phyloP scores from a whole-genome alignment of 805 yeast genomes.

The Wickerhamomyces chaumierensis region DNA sequence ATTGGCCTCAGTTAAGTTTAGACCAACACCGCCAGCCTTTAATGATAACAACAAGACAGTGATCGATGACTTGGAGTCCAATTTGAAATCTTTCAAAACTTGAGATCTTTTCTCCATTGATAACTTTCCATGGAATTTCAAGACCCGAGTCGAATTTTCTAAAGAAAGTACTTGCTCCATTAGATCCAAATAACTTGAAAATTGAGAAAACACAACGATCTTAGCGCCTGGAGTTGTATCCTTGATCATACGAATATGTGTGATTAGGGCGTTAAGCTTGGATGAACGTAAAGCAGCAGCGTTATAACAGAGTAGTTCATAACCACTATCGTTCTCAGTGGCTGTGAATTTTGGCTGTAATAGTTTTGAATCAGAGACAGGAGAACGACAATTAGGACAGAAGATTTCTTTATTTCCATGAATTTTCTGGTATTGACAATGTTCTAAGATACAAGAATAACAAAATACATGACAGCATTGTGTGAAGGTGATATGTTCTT shows the following conservation, averaged over 20 bases:
- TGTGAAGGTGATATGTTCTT: conserved; percentile 45
- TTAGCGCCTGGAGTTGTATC: conserved; percentile 55
- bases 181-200: conserved; percentile 70
- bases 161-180: conserved; percentile 49
- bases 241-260: conserved; percentile 42
- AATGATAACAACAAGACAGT: conserved; percentile 59
- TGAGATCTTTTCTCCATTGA: conserved; percentile 51
- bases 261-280: conserved; percentile 57
- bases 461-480: conserved; percentile 81
- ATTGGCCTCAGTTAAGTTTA: conserved; percentile 77
- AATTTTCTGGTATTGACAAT: conserved; percentile 53
- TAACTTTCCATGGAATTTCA: conserved; percentile 78
- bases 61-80: conserved; percentile 12
- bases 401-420: conserved; percentile 29
- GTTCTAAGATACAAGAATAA: conserved; percentile 58
- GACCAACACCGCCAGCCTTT: conserved; percentile 92
- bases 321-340: conserved; percentile 16
- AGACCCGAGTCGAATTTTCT: conserved; percentile 37
- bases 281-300: conserved; percentile 40
- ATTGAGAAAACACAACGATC: conserved; percentile 84
- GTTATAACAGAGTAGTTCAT: conserved; percentile 12
- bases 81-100: conserved; percentile 45
- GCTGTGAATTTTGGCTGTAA: conserved; percentile 17
- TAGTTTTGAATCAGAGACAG: conserved; percentile 38
- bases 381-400: conserved; percentile 71